Conservation (phyloP, 140 eudicot genomes). For the Senecio squalidus region DNA sequence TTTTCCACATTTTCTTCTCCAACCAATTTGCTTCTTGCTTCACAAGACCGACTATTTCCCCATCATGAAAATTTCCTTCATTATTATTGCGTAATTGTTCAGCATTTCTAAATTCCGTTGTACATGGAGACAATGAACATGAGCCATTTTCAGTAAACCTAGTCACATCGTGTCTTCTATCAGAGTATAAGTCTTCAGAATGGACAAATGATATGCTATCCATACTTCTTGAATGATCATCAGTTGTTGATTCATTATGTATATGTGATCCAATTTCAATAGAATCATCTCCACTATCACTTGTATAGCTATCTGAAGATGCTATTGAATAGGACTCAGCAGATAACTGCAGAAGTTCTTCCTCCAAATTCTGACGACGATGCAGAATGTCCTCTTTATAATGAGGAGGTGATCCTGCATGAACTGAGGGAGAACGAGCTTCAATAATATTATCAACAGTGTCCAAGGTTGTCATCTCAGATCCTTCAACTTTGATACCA, state of each 20-base stretch:
- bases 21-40: conserved; percentile 41
- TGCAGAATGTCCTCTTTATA: conserved; percentile 80
- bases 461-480: conserved; percentile 26
- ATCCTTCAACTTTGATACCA: conserved; percentile 24
- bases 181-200: conserved; percentile 18
- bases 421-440: conserved; percentile 36
- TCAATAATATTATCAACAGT: conserved; percentile 33
- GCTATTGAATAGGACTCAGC: conserved; percentile 70
- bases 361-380: conserved; percentile 79
- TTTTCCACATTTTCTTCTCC: conserved; percentile 41
- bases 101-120: conserved; percentile 8
- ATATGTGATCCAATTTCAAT: conserved; percentile 25
- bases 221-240: conserved; percentile 36
- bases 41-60: conserved; percentile 23
- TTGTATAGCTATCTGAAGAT: conserved; percentile 77
- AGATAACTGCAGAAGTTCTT: conserved; percentile 74
- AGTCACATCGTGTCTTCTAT: conserved; percentile 36
- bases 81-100: conserved; percentile 14
- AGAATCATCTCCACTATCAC: conserved; percentile 59
- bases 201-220: conserved; percentile 14
- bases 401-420: conserved; percentile 79
- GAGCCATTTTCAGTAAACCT: conserved; percentile 39
- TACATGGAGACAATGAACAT: not conserved
- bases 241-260: conserved; percentile 31
- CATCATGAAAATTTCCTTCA: conserved; percentile 23